Evolutionary conservation across 2,329 filamentous ascomycete species (phyloP).

Genomic region (Monilinia aucupariae): DNA sequence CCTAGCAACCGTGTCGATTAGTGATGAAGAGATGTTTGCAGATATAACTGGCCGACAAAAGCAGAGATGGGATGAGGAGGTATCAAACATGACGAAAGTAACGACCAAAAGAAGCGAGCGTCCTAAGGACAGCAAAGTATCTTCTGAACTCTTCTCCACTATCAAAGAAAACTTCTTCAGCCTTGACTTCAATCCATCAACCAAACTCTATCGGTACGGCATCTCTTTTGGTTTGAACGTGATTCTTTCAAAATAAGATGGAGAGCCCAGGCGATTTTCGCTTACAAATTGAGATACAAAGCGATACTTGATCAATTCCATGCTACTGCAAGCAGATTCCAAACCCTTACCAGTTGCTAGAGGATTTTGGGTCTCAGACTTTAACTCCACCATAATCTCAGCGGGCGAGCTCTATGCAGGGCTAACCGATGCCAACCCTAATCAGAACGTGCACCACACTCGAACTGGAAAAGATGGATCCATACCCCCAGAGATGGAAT

Average conservation of each 20-base stretch:
- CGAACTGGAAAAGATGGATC: neutral
- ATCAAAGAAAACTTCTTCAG: neutral
- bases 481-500: neutral
- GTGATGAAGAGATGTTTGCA: neutral
- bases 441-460: neutral
- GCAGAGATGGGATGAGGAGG: neutral
- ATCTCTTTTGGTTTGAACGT: neutral
- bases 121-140: neutral
- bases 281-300: constrained; percentile 1
- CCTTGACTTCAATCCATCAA: neutral
- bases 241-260: neutral
- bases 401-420: neutral
- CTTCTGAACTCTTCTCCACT: neutral
- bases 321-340: neutral
- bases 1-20: neutral
- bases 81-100: neutral
- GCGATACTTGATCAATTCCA: neutral
- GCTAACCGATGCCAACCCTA: neutral
- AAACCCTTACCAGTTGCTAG: neutral
- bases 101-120: neutral
- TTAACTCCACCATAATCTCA: neutral
- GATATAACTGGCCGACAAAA: neutral
- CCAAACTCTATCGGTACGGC: neutral
- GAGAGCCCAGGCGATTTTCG: neutral
- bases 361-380: constrained; percentile 1